These are phyloP conservation scores for Cucumis hystrix DNA, from an alignment of 306 rosid genomes.

Conservation along the genomic window DNA sequence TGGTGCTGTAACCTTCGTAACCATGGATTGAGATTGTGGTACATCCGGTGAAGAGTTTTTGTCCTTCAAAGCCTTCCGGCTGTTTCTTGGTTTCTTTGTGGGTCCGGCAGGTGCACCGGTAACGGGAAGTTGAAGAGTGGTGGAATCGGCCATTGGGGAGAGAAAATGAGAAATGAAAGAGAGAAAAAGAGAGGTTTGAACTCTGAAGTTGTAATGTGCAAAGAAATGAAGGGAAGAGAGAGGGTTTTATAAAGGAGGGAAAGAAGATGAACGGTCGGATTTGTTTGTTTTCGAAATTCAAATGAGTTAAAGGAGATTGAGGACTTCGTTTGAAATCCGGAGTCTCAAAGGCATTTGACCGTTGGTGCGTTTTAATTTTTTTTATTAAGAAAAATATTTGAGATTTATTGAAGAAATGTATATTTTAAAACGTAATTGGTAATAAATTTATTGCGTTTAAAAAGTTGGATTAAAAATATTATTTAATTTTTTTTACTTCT, in stretches of 20 bases:
- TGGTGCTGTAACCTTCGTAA: slow-evolving; percentile 13
- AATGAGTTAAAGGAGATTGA: slow-evolving; percentile 8
- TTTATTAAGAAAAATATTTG: not conserved
- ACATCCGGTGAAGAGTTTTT: slow-evolving; percentile 32
- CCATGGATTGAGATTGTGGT: slow-evolving; percentile 18
- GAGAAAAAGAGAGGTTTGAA: not conserved
- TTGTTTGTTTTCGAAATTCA: slow-evolving; percentile 38
- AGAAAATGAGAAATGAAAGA: not conserved
- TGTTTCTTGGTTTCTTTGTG: slow-evolving; percentile 36
- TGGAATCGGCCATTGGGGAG: slow-evolving; percentile 46
- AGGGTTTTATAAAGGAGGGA: slow-evolving; percentile 14
- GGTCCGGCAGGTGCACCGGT: not conserved
- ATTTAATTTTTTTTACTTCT: too few species aligned
- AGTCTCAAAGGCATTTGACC: slow-evolving; percentile 12
- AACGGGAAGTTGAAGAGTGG: slow-evolving; percentile 15
- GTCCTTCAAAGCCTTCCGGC: slow-evolving; percentile 52
- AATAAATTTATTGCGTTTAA: not conserved
- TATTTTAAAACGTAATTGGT: not conserved
- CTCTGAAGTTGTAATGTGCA: not conserved
- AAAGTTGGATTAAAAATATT: not conserved
- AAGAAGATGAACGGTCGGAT: slow-evolving; percentile 31
- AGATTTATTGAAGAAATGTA: not conserved
- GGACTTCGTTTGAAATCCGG: slow-evolving; percentile 1
- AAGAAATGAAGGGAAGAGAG: not conserved
- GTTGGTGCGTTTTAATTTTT: slow-evolving; percentile 5